Evolutionary conservation across 1,284 basidiomycete species (phyloP).

Genomic region (Ustilago hordei): DNA sequence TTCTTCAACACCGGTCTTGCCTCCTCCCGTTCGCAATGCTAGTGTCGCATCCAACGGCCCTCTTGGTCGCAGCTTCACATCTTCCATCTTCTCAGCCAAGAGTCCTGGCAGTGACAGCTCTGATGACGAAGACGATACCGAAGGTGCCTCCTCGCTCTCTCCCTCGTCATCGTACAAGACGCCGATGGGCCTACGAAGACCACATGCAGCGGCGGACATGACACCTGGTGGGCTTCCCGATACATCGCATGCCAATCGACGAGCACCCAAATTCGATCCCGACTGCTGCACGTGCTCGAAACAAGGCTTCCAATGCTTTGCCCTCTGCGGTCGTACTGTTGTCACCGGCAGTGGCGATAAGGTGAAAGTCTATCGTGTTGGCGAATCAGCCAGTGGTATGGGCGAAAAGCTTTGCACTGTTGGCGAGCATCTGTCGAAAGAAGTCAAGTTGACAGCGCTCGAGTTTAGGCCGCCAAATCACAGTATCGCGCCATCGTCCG

Average conservation of each 20-base stretch:
- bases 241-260: slow-evolving; percentile 48
- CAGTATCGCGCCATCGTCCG: slow-evolving; percentile 16
- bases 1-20: slow-evolving; percentile 11
- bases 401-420: slow-evolving; percentile 57
- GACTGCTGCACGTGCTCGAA: slow-evolving; percentile 42
- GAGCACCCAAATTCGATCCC: slow-evolving; percentile 45
- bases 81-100: slow-evolving; percentile 6
- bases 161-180: slow-evolving; percentile 35
- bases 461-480: slow-evolving; percentile 53
- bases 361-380: slow-evolving; percentile 58
- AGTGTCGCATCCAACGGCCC: slow-evolving; percentile 5
- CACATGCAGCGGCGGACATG: slow-evolving; percentile 36
- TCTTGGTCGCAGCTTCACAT: slow-evolving; percentile 29
- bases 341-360: slow-evolving; percentile 56
- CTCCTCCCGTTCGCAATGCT: slow-evolving; percentile 33
- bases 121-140: slow-evolving; percentile 42
- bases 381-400: slow-evolving; percentile 33
- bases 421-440: slow-evolving; percentile 49
- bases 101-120: slow-evolving; percentile 37
- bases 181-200: slow-evolving; percentile 26
- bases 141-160: slow-evolving; percentile 16
- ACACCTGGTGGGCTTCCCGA: slow-evolving; percentile 42
- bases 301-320: slow-evolving; percentile 48
- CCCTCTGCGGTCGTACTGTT: slow-evolving; percentile 50
- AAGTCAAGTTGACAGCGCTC: slow-evolving; percentile 54